Base-by-base conservation (phyloP, 208 protist genomes). In the Eutreptiella sp. region DNA sequence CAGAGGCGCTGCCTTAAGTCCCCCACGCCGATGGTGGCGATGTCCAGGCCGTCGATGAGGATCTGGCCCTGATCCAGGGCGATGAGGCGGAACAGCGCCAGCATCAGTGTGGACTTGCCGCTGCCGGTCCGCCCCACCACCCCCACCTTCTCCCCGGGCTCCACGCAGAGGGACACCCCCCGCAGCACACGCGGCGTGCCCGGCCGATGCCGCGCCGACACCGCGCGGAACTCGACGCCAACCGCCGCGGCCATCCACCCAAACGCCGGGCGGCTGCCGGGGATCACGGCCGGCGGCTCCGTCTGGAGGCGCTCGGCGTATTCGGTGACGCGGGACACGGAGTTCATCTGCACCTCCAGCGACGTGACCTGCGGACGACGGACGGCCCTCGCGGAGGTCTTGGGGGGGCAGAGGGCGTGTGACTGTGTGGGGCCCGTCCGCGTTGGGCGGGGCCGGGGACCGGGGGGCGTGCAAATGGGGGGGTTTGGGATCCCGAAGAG, bases 281-380 rank as follows among this genome's bases (percentile, higher is more conserved):
- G 23, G 19, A 23, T n/a, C 27, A 45, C 39, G 33, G 29, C 33
- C 26, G 19, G 19, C 3, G 29, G 0, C 11, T 33, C 53, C 27
- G 77, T 70, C 29, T 16, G 36, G 52, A 88, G 73, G n/a, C 78
- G 53, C 3, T 73, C 9, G 11, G 70, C 82, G 72, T 89, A 92
- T 67, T 88, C 67, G 16, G 79, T 32, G 21, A 86, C 66, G 34
- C 85, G 72, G 67, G 89, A 81, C 14, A 87, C 78, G 58, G 63
- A 75, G 67, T 87, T 92, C 83, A 92, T 88, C 39, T 83, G 54
- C 27, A 79, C 76, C 63, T 92, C 83, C 45, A 86, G 45, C 0
- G 53, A 47, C 0, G 77, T 74, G 7, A 67, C 63, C 26, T 78
- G 63, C n/a, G n/a, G n/a, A n/a, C n/a, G n/a, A n/a, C n/a, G n/a